Evolutionary conservation across 192 early-diverging fungal genomes (phyloP).

Genomic region (Mortierella antarctica): DNA sequence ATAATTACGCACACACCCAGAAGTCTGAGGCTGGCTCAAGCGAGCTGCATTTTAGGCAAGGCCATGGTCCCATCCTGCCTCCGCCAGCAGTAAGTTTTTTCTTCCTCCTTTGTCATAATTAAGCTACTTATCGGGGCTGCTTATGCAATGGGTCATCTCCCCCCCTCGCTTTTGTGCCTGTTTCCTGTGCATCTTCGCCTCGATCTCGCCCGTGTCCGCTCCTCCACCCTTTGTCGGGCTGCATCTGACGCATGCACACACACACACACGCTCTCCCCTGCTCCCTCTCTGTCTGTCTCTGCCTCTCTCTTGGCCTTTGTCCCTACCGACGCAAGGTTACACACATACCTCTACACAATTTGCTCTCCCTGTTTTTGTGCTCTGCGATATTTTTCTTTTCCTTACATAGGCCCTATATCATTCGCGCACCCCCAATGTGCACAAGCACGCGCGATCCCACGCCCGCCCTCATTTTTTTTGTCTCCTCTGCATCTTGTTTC

Average conservation of each 20-base stretch:
- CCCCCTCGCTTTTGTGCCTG: background rate
- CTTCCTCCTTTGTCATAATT: conserved; percentile 3
- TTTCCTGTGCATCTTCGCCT: background rate
- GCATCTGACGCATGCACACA: background rate
- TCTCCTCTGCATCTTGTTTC: conserved; percentile 7
- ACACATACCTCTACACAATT: conserved; percentile 8
- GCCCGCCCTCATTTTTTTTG: background rate
- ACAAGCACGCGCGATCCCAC: too few species aligned
- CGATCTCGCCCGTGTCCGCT: background rate
- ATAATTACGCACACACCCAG: conserved; percentile 24
- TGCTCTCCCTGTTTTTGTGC: background rate
- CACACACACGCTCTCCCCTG: background rate
- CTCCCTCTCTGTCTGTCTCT: conserved; percentile 12
- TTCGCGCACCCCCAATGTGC: too few species aligned
- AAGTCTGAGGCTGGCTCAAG: conserved; percentile 7
- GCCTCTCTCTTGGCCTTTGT: background rate
- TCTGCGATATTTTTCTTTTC: too few species aligned
- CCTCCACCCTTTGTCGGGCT: background rate
- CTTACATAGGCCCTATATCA: too few species aligned
- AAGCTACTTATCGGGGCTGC: background rate
- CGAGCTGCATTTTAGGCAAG: conserved; percentile 25
- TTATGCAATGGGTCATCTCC: conserved; percentile 1
- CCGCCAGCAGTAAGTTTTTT: conserved; percentile 47
- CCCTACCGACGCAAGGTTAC: background rate
- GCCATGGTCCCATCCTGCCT: conserved; percentile 42